Evolutionary conservation across 2,329 filamentous ascomycete genomes (phyloP).

Genomic region (Xylaria sp.): DNA sequence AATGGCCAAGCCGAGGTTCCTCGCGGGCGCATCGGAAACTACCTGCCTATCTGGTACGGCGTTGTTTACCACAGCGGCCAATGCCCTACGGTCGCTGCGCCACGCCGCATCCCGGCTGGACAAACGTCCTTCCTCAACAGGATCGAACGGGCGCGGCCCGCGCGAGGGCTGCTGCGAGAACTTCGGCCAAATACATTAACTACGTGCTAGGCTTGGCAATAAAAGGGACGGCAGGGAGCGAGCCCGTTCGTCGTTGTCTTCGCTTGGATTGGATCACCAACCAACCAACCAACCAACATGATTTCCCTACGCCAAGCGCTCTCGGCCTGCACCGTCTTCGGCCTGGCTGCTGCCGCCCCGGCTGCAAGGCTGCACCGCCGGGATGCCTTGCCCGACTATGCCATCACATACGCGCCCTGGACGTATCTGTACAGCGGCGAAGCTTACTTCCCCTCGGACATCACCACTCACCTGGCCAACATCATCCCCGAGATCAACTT

Average conservation of each 20-base stretch:
- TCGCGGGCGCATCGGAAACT: neutral
- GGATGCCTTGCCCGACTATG: constrained; percentile 28
- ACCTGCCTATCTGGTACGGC: constrained; percentile 16
- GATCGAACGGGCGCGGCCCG: constrained; percentile 5
- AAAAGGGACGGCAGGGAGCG: constrained; percentile 17
- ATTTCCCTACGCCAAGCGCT: constrained; percentile 20
- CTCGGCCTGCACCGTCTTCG: constrained; percentile 19
- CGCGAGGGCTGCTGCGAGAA: neutral
- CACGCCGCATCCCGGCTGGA: neutral
- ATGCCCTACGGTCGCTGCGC: neutral
- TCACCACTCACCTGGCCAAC: constrained; percentile 27
- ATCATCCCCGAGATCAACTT: constrained; percentile 30
- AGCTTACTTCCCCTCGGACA: constrained; percentile 31
- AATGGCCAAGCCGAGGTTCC: neutral
- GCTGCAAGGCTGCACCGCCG: constrained; percentile 13
- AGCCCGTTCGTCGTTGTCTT: neutral
- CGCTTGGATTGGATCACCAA: neutral
- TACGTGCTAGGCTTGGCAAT: constrained; percentile 17
- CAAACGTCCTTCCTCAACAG: constrained; percentile 2
- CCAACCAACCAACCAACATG: constrained; percentile 12
- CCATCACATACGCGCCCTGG: constrained; percentile 33
- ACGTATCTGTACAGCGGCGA: constrained; percentile 38
- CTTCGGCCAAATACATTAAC: neutral
- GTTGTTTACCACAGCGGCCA: neutral
- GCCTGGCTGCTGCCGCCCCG: constrained; percentile 24